Evolutionary conservation across 2,329 filamentous ascomycete genomes (phyloP), one percentile per base, ranked within the genome.

Genomic region (Epichloe uncinata): DNA sequence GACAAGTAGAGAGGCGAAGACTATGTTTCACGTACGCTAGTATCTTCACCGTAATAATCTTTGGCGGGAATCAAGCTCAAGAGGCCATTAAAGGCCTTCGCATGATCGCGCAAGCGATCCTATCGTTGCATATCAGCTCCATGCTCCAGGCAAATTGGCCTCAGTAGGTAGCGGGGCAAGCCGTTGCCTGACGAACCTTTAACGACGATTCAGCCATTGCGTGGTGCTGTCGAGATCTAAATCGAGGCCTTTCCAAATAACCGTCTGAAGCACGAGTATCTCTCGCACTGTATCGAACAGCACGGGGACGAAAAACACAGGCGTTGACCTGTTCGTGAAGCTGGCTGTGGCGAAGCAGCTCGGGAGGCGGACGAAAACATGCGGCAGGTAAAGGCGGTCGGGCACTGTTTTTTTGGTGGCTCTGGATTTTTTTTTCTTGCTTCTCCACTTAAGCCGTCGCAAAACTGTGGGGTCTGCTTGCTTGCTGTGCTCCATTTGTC

Each of bases 41-140:
- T 85, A 63, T 95, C 88, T 65, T 90, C 82, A 50, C 84, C 87
- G 60, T 94, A 95, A 69, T 95, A 95, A 60, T 88, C 81, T 68
- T 93, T 90, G 53, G 88, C 87, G 40, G 90, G 88, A 52, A 94
- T 95, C 55, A 95, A 73, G 51, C 87, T 91, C 65, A 95, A 73
- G 47, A 95, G 73, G 43, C 87, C 87, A 68, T 94, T 85, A 61
- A 95, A 95, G 56, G 87, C 85, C 69, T 87, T 79, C 56, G 86
- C 70, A 57, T 78, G 73, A 55, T 71, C 71, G 64, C 74, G 74
- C 58, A 80, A 67, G 56, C 75, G 76, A 61, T 78, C 74, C 77
- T 80, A 54, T 53, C 43, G 44, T 34, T 47, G 45, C 13, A 34
- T 30, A 44, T 59, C 45, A 58, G 57, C 33, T 16, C 35, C 15